Percentiles rank a stretch among this genome's conserved stretches.
Conservation (phyloP, 441 rosid species). For the Erodium texanum region DNA sequence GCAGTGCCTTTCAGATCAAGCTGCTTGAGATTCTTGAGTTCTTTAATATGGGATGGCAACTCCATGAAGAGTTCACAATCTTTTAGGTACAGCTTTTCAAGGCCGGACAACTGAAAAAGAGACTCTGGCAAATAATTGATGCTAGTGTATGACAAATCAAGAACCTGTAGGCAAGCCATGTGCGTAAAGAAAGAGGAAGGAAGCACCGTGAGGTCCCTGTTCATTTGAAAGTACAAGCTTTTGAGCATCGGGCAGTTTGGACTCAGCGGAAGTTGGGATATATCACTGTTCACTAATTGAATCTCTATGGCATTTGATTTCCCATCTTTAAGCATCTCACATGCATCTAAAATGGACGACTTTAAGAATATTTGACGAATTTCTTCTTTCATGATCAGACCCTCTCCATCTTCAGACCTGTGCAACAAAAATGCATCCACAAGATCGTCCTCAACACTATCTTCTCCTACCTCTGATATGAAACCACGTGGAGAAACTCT, state of each 20-base stretch:
- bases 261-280: background rate
- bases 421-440: background rate
- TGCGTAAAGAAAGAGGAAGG: background rate
- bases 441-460: background rate
- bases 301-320: background rate
- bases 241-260: background rate
- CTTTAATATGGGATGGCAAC: background rate
- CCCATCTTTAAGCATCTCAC: background rate
- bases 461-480: background rate
- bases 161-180: background rate
- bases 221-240: background rate
- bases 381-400: background rate
- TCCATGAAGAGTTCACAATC: background rate
- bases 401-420: background rate
- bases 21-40: conserved; percentile 1
- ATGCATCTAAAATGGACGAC: background rate
- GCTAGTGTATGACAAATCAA: conserved; percentile 1
- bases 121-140: background rate
- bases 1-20: background rate
- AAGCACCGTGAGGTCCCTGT: background rate
- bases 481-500: background rate
- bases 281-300: background rate
- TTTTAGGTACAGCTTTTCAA: background rate
- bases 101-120: background rate
- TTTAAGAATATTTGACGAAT: background rate